A percentile compares a stretch with the other conserved stretches of the same genome.
Conservation (phyloP, 306 rosid species). For the Prunus mira region DNA sequence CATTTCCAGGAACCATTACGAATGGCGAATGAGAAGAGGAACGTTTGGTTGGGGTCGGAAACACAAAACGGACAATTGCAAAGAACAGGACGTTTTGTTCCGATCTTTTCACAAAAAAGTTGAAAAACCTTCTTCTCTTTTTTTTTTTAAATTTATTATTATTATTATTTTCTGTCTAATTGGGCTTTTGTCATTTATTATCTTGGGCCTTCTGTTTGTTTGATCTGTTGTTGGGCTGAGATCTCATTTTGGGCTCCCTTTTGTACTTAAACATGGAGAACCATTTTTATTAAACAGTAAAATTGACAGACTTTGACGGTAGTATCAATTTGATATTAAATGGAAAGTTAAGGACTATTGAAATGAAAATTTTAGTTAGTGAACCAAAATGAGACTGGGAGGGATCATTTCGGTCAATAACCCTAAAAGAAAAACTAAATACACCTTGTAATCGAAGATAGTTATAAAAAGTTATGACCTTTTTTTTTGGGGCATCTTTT, state of each 20-base stretch:
- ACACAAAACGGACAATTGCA: background rate
- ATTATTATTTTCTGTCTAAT: no score
- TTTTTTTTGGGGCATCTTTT: background rate
- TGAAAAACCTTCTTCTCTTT: background rate
- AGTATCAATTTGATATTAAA: no score
- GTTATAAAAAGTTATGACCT: background rate
- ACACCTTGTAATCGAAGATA: background rate
- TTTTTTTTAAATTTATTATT: no score
- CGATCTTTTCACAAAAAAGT: background rate
- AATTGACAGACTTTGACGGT: no score
- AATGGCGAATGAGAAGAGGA: no score
- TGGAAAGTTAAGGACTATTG: no score
- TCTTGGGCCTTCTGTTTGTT: background rate
- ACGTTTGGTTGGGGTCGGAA: background rate
- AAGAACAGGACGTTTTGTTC: background rate
- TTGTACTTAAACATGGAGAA: background rate
- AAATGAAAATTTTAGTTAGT: no score
- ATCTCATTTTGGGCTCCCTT: background rate
- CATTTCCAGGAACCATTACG: no score
- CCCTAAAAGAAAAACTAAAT: no score
- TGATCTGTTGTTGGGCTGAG: background rate
- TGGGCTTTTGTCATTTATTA: background rate
- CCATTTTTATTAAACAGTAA: no score
- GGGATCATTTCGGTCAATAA: no score
- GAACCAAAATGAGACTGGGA: accelerated